Evolutionary conservation across 139 green algal genomes (phyloP).

Genomic region (Coccomyxa sp.): DNA sequence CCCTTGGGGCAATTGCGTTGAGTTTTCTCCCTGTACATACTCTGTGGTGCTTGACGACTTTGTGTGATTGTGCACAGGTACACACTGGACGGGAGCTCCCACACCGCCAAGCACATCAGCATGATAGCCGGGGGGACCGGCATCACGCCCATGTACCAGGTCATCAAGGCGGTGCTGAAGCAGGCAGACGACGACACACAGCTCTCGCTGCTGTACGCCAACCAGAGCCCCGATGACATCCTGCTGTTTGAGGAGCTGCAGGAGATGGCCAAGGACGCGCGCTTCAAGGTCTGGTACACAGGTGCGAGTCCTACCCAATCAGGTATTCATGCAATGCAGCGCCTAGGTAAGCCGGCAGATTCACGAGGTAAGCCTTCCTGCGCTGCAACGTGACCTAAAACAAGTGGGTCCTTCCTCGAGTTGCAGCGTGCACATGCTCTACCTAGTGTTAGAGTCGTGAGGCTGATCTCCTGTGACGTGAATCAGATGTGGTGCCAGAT

Average conservation of each 20-base stretch:
- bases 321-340: no score
- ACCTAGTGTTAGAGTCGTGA: no score
- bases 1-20: no score
- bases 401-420: no score
- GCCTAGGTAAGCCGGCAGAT: no score
- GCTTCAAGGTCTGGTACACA: constrained; percentile 63
- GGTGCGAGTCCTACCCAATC: no score
- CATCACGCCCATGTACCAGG: constrained; percentile 67
- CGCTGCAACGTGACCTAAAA: no score
- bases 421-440: no score
- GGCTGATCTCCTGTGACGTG: no score
- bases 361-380: no score
- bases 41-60: not conserved
- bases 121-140: constrained; percentile 96
- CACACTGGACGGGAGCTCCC: not conserved
- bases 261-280: constrained; percentile 50
- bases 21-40: no score
- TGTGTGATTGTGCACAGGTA: not conserved
- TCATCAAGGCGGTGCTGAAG: constrained; percentile 56
- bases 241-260: constrained; percentile 90
- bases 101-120: constrained; percentile 42
- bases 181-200: constrained; percentile 78
- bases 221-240: constrained; percentile 92
- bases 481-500: no score
- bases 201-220: constrained; percentile 91